phyloP scores from a whole-genome alignment of 176 grass and related monocot species.

The Triticum aestivum region IWGSC_CS_RefSeq_v2.1 NC_057812.1:150835422-150835921 shows the following conservation, averaged over 20 bases:
- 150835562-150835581: not conserved
- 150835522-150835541: not conserved
- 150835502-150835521: not conserved
- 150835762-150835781: not conserved
- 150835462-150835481: not conserved
- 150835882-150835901: slow-evolving; percentile 51
- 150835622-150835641: not conserved
- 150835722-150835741: not conserved
- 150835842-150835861: slow-evolving; percentile 81
- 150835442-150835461: not conserved
- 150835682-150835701: not conserved
- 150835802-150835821: not conserved
- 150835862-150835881: slow-evolving; percentile 35
- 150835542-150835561: not conserved
- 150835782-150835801: not conserved
- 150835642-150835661: not conserved
- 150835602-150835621: not conserved
- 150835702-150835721: not conserved
- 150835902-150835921: slow-evolving; percentile 73
- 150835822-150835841: slow-evolving; percentile 32
- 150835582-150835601: not conserved
- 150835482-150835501: not conserved
- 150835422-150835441: not conserved
- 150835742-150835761: not conserved
- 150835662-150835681: not conserved